Base-by-base conservation (phyloP, 352 stramenopile species). In the Globisporangium viniferum region DNA sequence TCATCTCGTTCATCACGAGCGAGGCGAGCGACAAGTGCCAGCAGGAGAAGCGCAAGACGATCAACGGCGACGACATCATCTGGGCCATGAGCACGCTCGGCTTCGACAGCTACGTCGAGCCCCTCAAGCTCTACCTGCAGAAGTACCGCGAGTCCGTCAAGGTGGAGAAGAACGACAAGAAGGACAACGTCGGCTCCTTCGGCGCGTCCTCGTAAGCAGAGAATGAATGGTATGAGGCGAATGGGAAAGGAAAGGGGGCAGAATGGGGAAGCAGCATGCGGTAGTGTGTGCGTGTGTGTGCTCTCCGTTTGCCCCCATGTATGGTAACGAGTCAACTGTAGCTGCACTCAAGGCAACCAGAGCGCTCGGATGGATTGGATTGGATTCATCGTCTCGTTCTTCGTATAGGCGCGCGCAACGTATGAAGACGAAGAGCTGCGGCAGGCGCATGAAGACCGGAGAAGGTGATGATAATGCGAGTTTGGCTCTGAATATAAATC, bases 1-100 rank as follows among this genome's bases (percentile, higher is more conserved):
- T 99, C 81, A 99, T 99, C 76, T 99, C 94, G 76, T 99, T 99
- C 84, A 99, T 99, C 75, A 99, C 98, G 63, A 98, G 85, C 74
- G 90, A 98, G 72, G 98, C 98, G 33, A 99, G 91, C 70, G 98
- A 99, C 80, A 99, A 99, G 74, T 99, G 98, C 80, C 93, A 99
- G 75, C 96, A 99, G 74, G 97, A 99, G 81, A 99, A 99, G 81
- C 84, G 98, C 63, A 99, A 99, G 89, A 99, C 98, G 29, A 99
- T 99, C 78, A 99, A 99, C 79, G 98, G 98, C 51, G 97, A 99
- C 80, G 98, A 99, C 81, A 92, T 99, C 64, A 89, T 99, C 53
- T 99, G 96, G 96, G 98, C 98, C 58, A 99, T 99, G 97, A 99
- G 91, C 71, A 99, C 97, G 39, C 81, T 99, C 36, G 98, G 98